Conservation (phyloP, 1,284 basidiomycete genomes). For the Papiliotrema flavescens region DNA sequence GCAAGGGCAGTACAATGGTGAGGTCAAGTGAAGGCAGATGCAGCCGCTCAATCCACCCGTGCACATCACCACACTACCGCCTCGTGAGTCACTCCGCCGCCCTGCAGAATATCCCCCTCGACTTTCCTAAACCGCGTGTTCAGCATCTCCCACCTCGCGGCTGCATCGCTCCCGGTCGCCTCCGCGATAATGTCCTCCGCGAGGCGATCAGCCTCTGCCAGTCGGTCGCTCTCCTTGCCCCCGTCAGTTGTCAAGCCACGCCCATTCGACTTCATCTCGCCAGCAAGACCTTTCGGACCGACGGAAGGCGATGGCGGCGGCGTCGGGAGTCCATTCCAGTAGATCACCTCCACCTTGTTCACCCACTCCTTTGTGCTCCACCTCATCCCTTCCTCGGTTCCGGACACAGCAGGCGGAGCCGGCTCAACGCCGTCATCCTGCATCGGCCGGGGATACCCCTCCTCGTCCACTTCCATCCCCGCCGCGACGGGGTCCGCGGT, state of each 20-base stretch:
- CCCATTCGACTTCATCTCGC: conserved; percentile 1
- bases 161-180: conserved; percentile 51
- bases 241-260: conserved; percentile 2
- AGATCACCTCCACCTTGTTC: conserved; percentile 67
- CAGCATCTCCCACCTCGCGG: conserved; percentile 56
- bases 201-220: conserved; percentile 50
- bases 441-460: conserved; percentile 60
- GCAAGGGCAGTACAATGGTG: not conserved
- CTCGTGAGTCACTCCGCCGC: conserved; percentile 49
- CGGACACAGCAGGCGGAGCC: conserved; percentile 19
- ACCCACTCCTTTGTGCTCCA: conserved; percentile 65
- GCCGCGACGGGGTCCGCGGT: not conserved
- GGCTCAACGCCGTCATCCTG: conserved; percentile 49
- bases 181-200: conserved; percentile 51
- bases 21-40: not conserved
- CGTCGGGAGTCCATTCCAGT: conserved; percentile 62
- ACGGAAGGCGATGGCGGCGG: conserved; percentile 54
- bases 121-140: conserved; percentile 82
- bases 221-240: conserved; percentile 1
- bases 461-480: conserved; percentile 53
- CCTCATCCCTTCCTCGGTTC: conserved; percentile 50
- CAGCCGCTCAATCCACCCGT: not conserved
- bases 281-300: not conserved
- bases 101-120: conserved; percentile 74
- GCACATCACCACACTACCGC: conserved; percentile 72